Conservation (phyloP, 2,329 filamentous ascomycete species). For the Leptographium flavum region DNA sequence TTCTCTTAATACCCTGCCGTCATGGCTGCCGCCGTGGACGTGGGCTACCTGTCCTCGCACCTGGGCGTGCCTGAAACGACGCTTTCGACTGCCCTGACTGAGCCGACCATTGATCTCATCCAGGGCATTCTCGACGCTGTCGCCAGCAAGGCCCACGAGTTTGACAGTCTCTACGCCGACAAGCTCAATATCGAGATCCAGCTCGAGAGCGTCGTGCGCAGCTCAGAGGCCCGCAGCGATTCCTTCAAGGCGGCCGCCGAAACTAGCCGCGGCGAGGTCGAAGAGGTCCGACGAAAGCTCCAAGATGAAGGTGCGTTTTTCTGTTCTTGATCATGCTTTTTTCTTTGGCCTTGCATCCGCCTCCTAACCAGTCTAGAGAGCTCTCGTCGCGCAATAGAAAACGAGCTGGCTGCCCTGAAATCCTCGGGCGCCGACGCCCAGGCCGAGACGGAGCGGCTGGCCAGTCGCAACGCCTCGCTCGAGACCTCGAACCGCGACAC, state of each 20-base stretch:
- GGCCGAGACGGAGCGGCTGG: constrained; percentile 61
- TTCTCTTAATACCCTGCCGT: not conserved
- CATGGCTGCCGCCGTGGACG: constrained; percentile 53
- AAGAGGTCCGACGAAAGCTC: constrained; percentile 67
- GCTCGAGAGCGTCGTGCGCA: constrained; percentile 77
- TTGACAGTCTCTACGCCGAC: constrained; percentile 68
- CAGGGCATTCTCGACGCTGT: constrained; percentile 60
- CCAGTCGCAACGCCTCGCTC: constrained; percentile 70
- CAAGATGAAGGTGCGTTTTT: constrained; percentile 71
- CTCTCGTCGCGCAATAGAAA: constrained; percentile 58
- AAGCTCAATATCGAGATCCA: constrained; percentile 86
- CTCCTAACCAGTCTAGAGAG: constrained; percentile 44
- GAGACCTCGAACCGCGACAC: constrained; percentile 90
- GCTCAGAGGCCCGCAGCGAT: constrained; percentile 69
- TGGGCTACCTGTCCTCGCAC: constrained; percentile 59
- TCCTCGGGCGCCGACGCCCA: constrained; percentile 61
- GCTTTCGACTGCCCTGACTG: constrained; percentile 44
- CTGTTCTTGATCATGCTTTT: too few species aligned
- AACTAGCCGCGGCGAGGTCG: constrained; percentile 70
- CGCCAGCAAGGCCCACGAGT: constrained; percentile 65
- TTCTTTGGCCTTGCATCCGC: not conserved
- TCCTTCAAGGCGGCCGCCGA: constrained; percentile 69
- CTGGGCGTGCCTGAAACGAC: constrained; percentile 53
- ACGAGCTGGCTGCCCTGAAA: constrained; percentile 66
- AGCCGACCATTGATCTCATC: constrained; percentile 68